A percentile compares a stretch with the other conserved stretches of the same genome.
Conservation (phyloP, 1,284 basidiomycete species). For the Ganoderma boninense region DNA sequence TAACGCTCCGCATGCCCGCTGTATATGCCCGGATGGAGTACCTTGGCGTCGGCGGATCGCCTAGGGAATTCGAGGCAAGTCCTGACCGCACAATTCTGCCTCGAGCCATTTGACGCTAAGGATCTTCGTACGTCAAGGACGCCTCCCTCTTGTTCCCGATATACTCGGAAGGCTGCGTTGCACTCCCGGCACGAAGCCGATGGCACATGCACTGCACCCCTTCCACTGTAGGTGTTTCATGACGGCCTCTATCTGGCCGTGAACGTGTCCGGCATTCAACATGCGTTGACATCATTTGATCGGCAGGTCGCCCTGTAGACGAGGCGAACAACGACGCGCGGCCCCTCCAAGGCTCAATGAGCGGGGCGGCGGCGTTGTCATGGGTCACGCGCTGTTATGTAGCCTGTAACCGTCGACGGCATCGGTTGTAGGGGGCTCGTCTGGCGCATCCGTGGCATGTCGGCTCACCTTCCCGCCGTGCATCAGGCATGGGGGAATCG, state of each 20-base stretch:
- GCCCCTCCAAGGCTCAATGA: not conserved
- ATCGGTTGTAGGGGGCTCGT: not conserved
- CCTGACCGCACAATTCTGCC: not conserved
- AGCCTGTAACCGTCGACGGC: not conserved
- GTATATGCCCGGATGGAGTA: not conserved
- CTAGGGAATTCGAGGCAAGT: not conserved
- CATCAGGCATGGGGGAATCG: not conserved
- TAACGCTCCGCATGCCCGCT: not conserved
- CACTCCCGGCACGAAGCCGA: not conserved
- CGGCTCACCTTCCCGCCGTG: not conserved
- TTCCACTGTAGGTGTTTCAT: not conserved
- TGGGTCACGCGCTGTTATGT: not conserved
- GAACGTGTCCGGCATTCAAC: not conserved
- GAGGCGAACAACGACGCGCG: not conserved
- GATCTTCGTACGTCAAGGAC: conserved; percentile 1
- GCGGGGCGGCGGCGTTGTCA: not conserved
- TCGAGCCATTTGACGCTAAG: not conserved
- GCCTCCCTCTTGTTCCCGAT: not conserved
- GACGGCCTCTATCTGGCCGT: not conserved
- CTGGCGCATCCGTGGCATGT: not conserved
- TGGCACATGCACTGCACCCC: not conserved
- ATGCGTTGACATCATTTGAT: not conserved
- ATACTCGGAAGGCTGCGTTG: not conserved
- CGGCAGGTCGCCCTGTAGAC: not conserved
- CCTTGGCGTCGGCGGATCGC: not conserved